Evolutionary conservation across 305 asterid genomes (phyloP).

Genomic region (Ilex paraguariensis): DNA sequence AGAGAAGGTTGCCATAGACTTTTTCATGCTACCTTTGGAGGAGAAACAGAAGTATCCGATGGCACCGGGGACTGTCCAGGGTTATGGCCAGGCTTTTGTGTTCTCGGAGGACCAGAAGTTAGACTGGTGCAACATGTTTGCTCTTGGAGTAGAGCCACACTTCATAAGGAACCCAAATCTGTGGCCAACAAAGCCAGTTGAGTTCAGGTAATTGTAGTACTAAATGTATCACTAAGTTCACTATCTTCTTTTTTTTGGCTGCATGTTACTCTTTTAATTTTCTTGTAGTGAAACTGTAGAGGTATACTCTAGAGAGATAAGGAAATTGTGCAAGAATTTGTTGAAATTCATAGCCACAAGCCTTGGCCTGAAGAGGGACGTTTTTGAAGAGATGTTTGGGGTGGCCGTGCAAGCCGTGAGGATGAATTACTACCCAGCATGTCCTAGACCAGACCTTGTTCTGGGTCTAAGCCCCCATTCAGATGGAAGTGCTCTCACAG

Average conservation of each 20-base stretch:
- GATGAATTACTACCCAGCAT: conserved; percentile 91
- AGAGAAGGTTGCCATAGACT: conserved; percentile 70
- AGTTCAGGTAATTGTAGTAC: conserved; percentile 47
- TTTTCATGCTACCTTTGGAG: conserved; percentile 83
- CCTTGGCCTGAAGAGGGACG: conserved; percentile 40
- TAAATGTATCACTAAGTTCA: no score
- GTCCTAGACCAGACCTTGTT: conserved; percentile 94
- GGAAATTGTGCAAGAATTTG: conserved; percentile 74
- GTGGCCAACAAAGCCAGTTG: conserved; percentile 85
- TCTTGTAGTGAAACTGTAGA: conserved; percentile 68
- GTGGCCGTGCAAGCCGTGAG: conserved; percentile 87
- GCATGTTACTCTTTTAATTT: neutral
- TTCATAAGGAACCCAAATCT: conserved; percentile 49
- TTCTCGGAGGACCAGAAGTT: conserved; percentile 91
- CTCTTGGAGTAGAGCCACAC: conserved; percentile 78
- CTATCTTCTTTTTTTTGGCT: no score
- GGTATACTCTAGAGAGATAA: conserved; percentile 54
- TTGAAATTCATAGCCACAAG: conserved; percentile 63
- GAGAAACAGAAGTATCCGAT: conserved; percentile 92
- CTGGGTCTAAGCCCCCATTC: conserved; percentile 93
- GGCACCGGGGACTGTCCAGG: conserved; percentile 90
- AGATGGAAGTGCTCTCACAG: conserved; percentile 98
- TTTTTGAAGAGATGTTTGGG: conserved; percentile 80
- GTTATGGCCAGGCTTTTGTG: conserved; percentile 93
- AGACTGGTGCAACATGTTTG: conserved; percentile 99